Evolutionary conservation across 2,329 filamentous ascomycete species (phyloP), one percentile per base, ranked within the genome.

Genomic region (Exophiala oligosperma): DNA sequence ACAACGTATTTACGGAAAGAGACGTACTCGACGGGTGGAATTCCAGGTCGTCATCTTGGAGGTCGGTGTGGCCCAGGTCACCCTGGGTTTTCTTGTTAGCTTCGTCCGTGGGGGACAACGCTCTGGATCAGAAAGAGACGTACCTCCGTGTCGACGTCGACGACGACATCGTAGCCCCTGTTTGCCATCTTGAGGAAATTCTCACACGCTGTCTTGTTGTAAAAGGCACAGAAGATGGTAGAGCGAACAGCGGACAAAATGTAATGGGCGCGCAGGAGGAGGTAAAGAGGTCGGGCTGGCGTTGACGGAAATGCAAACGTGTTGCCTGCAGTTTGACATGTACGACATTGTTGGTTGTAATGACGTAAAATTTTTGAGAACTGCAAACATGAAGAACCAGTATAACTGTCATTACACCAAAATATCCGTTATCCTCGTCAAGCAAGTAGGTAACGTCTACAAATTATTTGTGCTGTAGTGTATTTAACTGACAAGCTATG

Each of bases 61-160:
- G 88, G 75, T 99, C 94, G 57, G 94, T 99, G 77, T 97, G 92
- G 70, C 94, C 94, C 72, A 99, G 87, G 77, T 99, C 94, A 70
- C 93, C 93, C 92, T 97, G 48, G 7, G 24, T 44, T 8, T 6
- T 44, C 2, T 6, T 24, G 37, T 41, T 37, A 32, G 35, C 17
- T 43, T 43, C 6, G n/a, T 38, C 38, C 29, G 28, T 11, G 28
- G 32, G 21, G n/a, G 35, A 17, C 17, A 32, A 14, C 47, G 35
- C 21, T 37, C 49, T 29, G 29, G 8, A 11, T 9, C 37, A 52
- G 32, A 46, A 14, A n/a, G 41, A 44, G 14, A 32, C 76, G 65
- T 78, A 96, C 92, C 84, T 97, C 94, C 70, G 94, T 91, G 74
- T 99, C 94, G 56, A 97, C 88, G 70, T 99, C 94, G 60, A 99